These are phyloP conservation scores for Termitomyces sp. DNA, from an alignment of 768 basidiomycete genomes.

Conservation along the genomic window DNA sequence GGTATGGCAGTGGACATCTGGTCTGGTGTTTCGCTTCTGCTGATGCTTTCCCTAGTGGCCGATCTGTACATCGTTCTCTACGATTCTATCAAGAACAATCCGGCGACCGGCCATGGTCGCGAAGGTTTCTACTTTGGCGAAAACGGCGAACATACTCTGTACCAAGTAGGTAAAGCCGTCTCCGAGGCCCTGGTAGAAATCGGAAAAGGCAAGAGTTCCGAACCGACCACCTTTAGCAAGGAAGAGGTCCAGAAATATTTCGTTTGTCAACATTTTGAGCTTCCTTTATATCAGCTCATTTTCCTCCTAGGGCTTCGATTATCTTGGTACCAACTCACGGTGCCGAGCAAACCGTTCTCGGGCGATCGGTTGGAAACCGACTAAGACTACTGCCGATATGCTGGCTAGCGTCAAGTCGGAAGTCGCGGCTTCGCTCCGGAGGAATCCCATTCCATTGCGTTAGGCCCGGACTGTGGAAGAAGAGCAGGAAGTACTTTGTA, in stretches of 20 bases:
- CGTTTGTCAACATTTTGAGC: slow-evolving; percentile 13
- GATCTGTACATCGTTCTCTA: slow-evolving; percentile 26
- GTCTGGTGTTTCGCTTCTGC: background rate
- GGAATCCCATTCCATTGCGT: background rate
- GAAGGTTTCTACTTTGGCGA: slow-evolving; percentile 51
- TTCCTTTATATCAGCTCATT: background rate
- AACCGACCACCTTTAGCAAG: slow-evolving; percentile 39
- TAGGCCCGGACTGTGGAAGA: background rate
- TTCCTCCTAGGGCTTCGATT: slow-evolving; percentile 22
- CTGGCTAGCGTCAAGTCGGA: slow-evolving; percentile 35
- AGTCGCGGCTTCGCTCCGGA: slow-evolving; percentile 19
- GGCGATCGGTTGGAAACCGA: slow-evolving; percentile 41
- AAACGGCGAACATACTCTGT: slow-evolving; percentile 40
- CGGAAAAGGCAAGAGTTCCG: slow-evolving; percentile 29
- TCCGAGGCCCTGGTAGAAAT: slow-evolving; percentile 30
- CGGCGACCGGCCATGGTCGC: slow-evolving; percentile 34
- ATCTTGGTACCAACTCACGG: slow-evolving; percentile 34
- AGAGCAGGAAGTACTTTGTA: background rate
- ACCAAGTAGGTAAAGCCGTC: slow-evolving; percentile 35
- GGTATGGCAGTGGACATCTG: slow-evolving; percentile 24
- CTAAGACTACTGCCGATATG: slow-evolving; percentile 32
- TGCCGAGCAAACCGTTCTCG: slow-evolving; percentile 29
- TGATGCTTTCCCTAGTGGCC: slow-evolving; percentile 24
- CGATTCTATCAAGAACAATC: slow-evolving; percentile 26
- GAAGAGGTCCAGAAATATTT: slow-evolving; percentile 41